Evolutionary conservation across 305 asterid species (phyloP).

Genomic region (Solanum hybrid): DNA sequence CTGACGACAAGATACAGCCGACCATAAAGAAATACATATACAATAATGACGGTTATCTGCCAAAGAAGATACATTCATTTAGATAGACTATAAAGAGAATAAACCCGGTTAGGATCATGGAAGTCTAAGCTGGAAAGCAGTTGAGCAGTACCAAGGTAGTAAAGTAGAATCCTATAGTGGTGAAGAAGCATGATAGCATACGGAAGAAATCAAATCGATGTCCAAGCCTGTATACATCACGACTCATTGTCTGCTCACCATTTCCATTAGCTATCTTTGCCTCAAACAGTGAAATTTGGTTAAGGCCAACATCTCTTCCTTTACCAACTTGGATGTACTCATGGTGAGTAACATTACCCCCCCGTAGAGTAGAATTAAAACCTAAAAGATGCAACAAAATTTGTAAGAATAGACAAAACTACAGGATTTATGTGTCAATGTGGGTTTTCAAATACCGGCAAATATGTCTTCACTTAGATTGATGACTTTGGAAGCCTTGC

Average conservation of each 20-base stretch:
- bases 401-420: conserved; percentile 11
- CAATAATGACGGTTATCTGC: conserved; percentile 84
- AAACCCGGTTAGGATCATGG: background rate
- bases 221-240: conserved; percentile 90
- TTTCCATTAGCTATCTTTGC: conserved; percentile 96
- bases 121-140: background rate
- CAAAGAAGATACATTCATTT: conserved; percentile 11
- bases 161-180: conserved; percentile 90
- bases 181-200: conserved; percentile 84
- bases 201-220: conserved; percentile 98
- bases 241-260: conserved; percentile 94
- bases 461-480: conserved; percentile 92
- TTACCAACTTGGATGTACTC: conserved; percentile 98
- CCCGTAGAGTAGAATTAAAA: conserved; percentile 95
- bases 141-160: conserved; percentile 63
- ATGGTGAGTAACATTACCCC: conserved; percentile 96
- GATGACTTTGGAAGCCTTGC: conserved; percentile 90
- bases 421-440: background rate
- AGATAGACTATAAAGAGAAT: conserved; percentile 10
- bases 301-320: conserved; percentile 97
- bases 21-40: conserved; percentile 87
- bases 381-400: conserved; percentile 33
- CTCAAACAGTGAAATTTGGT: conserved; percentile 84
- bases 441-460: conserved; percentile 57
- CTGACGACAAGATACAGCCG: conserved; percentile 93